Percentiles rank a stretch among this genome's conserved stretches.
These are phyloP conservation scores for Microbotryum violaceum DNA, from an alignment of 1,284 basidiomycete genomes.

Conservation along the genomic window DNA sequence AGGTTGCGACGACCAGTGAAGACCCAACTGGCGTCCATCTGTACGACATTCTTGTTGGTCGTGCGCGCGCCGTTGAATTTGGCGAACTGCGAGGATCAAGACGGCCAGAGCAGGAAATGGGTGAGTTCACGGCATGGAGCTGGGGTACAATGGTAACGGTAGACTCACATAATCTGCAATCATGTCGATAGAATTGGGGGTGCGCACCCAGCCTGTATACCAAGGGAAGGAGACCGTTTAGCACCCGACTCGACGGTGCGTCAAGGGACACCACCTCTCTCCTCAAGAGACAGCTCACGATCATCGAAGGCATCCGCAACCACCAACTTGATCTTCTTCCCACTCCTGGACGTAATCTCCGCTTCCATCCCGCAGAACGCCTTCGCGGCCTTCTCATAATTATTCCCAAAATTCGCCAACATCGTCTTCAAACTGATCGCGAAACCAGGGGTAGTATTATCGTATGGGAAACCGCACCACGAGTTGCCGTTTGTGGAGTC, in stretches of 20 bases:
- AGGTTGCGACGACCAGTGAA: no score
- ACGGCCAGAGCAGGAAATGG: no score
- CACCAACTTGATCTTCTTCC: slow-evolving; percentile 6
- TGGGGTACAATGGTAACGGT: no score
- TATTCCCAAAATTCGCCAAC: slow-evolving; percentile 13
- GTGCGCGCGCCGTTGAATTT: no score
- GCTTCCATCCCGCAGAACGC: slow-evolving; percentile 27
- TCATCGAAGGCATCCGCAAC: slow-evolving; percentile 18
- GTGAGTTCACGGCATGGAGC: no score
- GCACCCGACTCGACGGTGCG: neutral
- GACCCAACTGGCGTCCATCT: no score
- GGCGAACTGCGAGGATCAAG: no score
- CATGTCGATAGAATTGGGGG: slow-evolving; percentile 8
- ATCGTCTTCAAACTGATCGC: slow-evolving; percentile 9
- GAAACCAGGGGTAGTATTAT: slow-evolving; percentile 1
- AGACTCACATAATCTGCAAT: neutral
- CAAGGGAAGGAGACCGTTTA: no score
- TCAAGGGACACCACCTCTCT: neutral
- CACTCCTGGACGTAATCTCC: slow-evolving; percentile 9
- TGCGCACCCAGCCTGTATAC: slow-evolving; percentile 4
- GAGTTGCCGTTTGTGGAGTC: slow-evolving; percentile 25
- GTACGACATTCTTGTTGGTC: no score
- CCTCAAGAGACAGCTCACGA: neutral
- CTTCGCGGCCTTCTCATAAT: slow-evolving; percentile 12
- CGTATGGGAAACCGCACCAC: neutral